phyloP scores from a whole-genome alignment of 1,139 yeast species.

The Geotrichum europaeum region DNA sequence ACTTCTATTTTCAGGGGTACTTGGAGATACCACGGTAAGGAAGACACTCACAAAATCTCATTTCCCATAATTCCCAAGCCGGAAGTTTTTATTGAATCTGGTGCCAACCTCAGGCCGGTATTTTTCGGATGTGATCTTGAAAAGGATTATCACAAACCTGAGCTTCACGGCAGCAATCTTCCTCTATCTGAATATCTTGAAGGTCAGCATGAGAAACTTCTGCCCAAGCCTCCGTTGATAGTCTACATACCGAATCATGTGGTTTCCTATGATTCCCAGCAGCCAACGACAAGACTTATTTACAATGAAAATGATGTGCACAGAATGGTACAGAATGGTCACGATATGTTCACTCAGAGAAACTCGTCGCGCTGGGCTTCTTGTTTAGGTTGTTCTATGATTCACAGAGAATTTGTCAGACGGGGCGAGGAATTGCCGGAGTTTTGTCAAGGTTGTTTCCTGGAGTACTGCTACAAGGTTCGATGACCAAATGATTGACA shows the following conservation, averaged over 20 bases:
- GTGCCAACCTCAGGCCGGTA: conserved; percentile 40
- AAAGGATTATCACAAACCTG: conserved; percentile 48
- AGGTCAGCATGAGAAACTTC: neutral
- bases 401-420: conserved; percentile 68
- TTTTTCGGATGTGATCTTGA: conserved; percentile 71
- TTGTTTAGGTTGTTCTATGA: conserved; percentile 78
- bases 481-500: neutral
- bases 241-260: conserved; percentile 52
- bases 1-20: conserved; percentile 22
- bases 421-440: conserved; percentile 51
- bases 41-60: conserved; percentile 52
- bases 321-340: conserved; percentile 48
- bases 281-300: conserved; percentile 41
- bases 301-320: conserved; percentile 43
- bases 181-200: neutral
- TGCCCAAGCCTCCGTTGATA: conserved; percentile 42
- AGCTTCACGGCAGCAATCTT: conserved; percentile 20
- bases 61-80: conserved; percentile 73
- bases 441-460: conserved; percentile 63
- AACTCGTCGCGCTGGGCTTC: conserved; percentile 53
- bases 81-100: conserved; percentile 48
- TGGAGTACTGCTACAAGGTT: conserved; percentile 45
- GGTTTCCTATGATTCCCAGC: conserved; percentile 43
- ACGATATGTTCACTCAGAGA: conserved; percentile 43
- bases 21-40: conserved; percentile 24